Evolutionary conservation across 1,284 basidiomycete species (phyloP).

Genomic region (Boletus smithii): DNA sequence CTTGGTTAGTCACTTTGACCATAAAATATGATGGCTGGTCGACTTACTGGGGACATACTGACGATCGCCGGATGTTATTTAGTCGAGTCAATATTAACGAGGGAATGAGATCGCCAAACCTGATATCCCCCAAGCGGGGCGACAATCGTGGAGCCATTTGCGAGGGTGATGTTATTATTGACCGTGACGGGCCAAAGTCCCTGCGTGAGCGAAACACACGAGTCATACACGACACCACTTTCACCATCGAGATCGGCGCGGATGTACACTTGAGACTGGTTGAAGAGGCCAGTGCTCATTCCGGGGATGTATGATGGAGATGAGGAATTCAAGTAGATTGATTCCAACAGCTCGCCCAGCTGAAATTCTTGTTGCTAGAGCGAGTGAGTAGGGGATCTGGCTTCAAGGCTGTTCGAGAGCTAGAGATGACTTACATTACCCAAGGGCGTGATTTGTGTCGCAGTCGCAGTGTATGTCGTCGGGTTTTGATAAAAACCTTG

Average conservation of each 20-base stretch:
- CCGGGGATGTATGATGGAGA: slow-evolving; percentile 59
- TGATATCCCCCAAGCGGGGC: slow-evolving; percentile 74
- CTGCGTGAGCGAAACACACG: slow-evolving; percentile 67
- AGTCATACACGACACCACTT: slow-evolving; percentile 68
- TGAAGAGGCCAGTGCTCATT: slow-evolving; percentile 51
- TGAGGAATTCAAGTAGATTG: slow-evolving; percentile 57
- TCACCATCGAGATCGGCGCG: slow-evolving; percentile 77
- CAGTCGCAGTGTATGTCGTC: slow-evolving; percentile 58
- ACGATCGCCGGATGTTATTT: background rate
- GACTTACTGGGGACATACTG: slow-evolving; percentile 60
- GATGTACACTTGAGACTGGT: slow-evolving; percentile 40
- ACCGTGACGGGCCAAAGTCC: slow-evolving; percentile 62
- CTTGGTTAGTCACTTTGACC: slow-evolving; percentile 27
- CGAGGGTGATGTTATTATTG: slow-evolving; percentile 55
- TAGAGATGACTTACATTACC: slow-evolving; percentile 53
- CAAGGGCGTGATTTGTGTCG: slow-evolving; percentile 72
- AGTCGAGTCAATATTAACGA: background rate
- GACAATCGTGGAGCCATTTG: slow-evolving; percentile 67
- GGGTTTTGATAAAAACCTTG: slow-evolving; percentile 64
- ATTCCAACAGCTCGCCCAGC: slow-evolving; percentile 60
- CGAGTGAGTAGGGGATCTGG: background rate
- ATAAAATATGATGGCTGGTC: slow-evolving; percentile 35
- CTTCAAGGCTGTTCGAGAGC: background rate
- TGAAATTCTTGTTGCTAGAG: slow-evolving; percentile 54
- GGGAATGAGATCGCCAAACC: slow-evolving; percentile 33